phyloP scores from a whole-genome alignment of 2,329 filamentous ascomycete species.

The Zopfia rhizophila region DNA sequence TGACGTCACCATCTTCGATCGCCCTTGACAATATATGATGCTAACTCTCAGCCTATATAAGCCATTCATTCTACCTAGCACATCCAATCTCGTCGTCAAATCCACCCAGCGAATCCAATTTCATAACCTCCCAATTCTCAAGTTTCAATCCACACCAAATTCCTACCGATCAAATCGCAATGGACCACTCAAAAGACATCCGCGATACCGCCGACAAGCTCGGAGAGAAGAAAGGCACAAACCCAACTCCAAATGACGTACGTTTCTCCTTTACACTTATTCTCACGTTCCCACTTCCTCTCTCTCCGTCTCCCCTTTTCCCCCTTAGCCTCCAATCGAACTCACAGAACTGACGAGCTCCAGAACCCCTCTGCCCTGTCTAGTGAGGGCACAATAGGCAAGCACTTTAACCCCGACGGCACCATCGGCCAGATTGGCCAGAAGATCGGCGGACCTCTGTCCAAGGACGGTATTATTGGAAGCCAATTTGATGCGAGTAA shows the following conservation, averaged over 20 bases:
- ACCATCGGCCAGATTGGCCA: constrained; percentile 62
- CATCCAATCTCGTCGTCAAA: too few relatives aligned
- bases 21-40: too few relatives aligned
- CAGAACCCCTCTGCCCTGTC: constrained; percentile 56
- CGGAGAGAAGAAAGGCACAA: constrained; percentile 41
- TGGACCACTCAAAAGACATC: constrained; percentile 33
- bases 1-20: constrained; percentile 24
- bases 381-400: constrained; percentile 62
- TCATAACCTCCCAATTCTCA: too few relatives aligned
- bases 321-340: background rate
- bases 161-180: constrained; percentile 17
- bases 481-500: constrained; percentile 65
- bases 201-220: constrained; percentile 40
- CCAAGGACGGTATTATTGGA: constrained; percentile 64
- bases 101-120: too few relatives aligned
- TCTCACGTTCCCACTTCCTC: background rate
- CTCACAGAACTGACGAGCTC: background rate
- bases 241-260: constrained; percentile 39
- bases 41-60: too few relatives aligned
- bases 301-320: background rate
- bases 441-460: constrained; percentile 57
- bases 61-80: too few relatives aligned
- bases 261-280: too few relatives aligned
- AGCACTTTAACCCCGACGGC: constrained; percentile 64
- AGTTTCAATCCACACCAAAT: too few relatives aligned